Base-by-base conservation (phyloP, 1,139 yeast species). In the Debaryomyces sp. region DNA sequence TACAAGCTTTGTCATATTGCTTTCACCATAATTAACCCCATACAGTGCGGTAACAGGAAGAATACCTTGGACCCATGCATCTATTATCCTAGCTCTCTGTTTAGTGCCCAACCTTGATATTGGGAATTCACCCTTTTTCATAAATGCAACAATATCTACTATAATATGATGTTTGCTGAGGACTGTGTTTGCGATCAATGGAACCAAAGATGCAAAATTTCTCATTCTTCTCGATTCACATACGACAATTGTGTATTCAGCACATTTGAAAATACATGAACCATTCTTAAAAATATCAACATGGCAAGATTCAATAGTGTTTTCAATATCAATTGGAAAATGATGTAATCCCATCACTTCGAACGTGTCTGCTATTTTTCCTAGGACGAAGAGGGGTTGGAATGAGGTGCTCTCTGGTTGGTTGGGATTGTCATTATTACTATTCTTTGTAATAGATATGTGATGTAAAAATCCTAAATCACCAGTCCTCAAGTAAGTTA, bases 301-400 rank as follows among this genome's bases (percentile, higher is more conserved):
- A 60, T 88, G 92, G 44, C 85, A 77, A 2, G 77, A 71, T 59
- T 85, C 94, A 26, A 91, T 84, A 2, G 96, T 84, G 38, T 71
- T 73, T 59, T 92, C 97, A 53, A 92, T 79, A 64, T 92, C 98
- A 30, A 78, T 71, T 1, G 96, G 96, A 74, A 94, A 94, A 65
- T 90, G 96, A 60, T 89, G 92, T 55, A 94, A 72, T 0, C 99
- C 99, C 72, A 89, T 78, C 2, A 88, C 85, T 63, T 94, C 99
- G 68, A 94, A 87, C 0, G 98, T 91, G 56, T 89, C 96, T 6
- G 91, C 84, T 43, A 95, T 86, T 48, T 84, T 79, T 0, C 99
- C 99, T 43, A 94, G 69, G 8, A 91, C 91, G 64, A 87, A 94
- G 45, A 94, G 72, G 6, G 96, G 86, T 60, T 91, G 97, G 67